These are phyloP conservation scores for Aspergillus nomiae DNA, from an alignment of 2,329 filamentous ascomycete genomes.

Conservation along the genomic window DNA sequence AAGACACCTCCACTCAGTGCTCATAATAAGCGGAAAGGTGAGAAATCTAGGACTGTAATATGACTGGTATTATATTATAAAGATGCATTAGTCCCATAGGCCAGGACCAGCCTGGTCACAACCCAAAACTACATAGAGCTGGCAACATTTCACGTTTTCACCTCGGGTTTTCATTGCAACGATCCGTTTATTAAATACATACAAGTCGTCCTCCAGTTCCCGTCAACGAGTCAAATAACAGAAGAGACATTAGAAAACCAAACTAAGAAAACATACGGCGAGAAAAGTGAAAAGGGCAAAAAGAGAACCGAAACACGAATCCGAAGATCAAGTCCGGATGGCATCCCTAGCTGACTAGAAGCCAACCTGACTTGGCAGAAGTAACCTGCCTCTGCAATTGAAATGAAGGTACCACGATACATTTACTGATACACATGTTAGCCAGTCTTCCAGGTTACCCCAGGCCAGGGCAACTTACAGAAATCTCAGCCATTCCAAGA, in stretches of 20 bases:
- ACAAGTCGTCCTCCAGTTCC: constrained; percentile 1
- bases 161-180: background rate
- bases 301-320: constrained; percentile 10
- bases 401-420: constrained; percentile 11
- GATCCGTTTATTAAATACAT: constrained; percentile 2
- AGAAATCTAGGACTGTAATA: background rate
- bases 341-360: constrained; percentile 6
- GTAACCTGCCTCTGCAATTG: constrained; percentile 10
- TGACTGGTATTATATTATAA: background rate
- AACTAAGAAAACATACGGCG: constrained; percentile 7
- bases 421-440: constrained; percentile 19
- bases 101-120: background rate
- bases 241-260: constrained; percentile 9
- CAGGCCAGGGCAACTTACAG: constrained; percentile 40
- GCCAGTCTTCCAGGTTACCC: background rate
- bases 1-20: too few relatives aligned
- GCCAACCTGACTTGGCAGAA: constrained; percentile 4
- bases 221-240: constrained; percentile 12
- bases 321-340: constrained; percentile 8
- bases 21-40: too few relatives aligned
- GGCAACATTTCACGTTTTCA: background rate
- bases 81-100: too few relatives aligned
- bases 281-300: background rate
- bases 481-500: constrained; percentile 60
- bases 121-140: background rate